Percentiles rank a stretch among this genome's conserved stretches.
Evolutionary conservation across 2,329 filamentous ascomycete genomes (phyloP).

Genomic region (Orbilia blumenaviensis): DNA sequence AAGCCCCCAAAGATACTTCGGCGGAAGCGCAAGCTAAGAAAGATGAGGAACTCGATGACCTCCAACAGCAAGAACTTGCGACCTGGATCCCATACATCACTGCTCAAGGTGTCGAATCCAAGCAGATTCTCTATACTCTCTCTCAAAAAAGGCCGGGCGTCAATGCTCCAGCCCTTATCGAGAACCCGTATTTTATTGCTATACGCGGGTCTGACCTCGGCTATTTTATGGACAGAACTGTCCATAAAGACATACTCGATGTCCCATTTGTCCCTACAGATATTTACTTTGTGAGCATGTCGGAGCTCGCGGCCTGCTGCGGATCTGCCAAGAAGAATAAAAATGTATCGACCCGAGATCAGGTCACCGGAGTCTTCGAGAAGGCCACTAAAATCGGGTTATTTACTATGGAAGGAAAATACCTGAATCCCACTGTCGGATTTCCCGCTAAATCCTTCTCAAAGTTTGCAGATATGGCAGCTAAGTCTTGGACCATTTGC

Average conservation of each 20-base stretch:
- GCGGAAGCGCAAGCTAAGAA: not conserved
- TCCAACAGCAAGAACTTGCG: not conserved
- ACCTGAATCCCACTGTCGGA: not conserved
- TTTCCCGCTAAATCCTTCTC: not conserved
- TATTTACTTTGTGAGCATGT: not conserved
- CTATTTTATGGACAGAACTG: not conserved
- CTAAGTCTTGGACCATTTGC: not conserved
- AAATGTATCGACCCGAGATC: not conserved
- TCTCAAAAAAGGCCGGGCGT: not conserved
- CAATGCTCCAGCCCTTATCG: not conserved
- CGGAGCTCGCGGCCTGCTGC: not conserved
- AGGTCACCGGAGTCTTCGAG: not conserved
- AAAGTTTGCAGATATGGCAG: not conserved
- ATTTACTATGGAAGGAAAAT: not conserved
- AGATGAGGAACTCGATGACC: not conserved
- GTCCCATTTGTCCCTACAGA: not conserved
- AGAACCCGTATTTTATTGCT: not conserved
- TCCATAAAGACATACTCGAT: not conserved
- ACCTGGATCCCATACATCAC: slow-evolving; percentile 5
- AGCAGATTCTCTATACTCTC: slow-evolving; percentile 2
- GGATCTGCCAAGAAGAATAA: not conserved
- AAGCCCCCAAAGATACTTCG: not conserved
- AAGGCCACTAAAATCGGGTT: not conserved
- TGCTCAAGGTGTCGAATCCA: not conserved
- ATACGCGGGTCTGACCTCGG: not conserved